phyloP scores from a whole-genome alignment of 1,284 basidiomycete species.

The Earliella scabrosa region DNA sequence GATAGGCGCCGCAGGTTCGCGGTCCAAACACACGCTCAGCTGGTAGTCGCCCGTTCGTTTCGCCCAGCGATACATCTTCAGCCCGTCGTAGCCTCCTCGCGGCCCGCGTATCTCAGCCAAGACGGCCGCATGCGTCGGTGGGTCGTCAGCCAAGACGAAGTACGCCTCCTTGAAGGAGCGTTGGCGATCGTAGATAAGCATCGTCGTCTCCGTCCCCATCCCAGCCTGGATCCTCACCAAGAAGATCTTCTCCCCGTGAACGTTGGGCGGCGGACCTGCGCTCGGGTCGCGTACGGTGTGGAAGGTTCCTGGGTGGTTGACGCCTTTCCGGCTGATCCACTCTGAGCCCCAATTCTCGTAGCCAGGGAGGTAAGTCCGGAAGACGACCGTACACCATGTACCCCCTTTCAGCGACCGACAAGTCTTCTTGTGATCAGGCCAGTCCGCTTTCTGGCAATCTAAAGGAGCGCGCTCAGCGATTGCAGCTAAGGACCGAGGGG shows the following conservation, averaged over 20 bases:
- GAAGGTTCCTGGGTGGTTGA: background rate
- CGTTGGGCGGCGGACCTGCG: slow-evolving; percentile 31
- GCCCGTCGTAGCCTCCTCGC: slow-evolving; percentile 20
- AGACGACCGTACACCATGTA: slow-evolving; percentile 40
- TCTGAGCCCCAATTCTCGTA: background rate
- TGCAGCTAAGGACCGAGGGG: background rate
- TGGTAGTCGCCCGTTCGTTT: slow-evolving; percentile 31
- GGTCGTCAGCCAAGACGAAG: slow-evolving; percentile 25
- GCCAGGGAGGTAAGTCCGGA: slow-evolving; percentile 24
- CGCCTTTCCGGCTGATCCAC: background rate
- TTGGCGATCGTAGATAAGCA: slow-evolving; percentile 46
- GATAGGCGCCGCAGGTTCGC: slow-evolving; percentile 19
- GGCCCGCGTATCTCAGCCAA: slow-evolving; percentile 22
- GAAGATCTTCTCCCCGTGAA: slow-evolving; percentile 41
- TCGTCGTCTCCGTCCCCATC: slow-evolving; percentile 5
- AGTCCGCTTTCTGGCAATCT: slow-evolving; percentile 47
- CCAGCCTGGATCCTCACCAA: slow-evolving; percentile 45
- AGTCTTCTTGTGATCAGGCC: slow-evolving; percentile 42
- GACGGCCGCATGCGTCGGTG: slow-evolving; percentile 21
- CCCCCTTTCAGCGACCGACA: slow-evolving; percentile 46
- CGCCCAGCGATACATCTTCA: slow-evolving; percentile 40
- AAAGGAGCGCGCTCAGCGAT: background rate
- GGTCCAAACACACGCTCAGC: slow-evolving; percentile 33
- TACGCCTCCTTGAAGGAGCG: slow-evolving; percentile 38
- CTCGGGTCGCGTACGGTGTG: background rate